A percentile compares a stretch with the other conserved stretches of the same genome.
Conservation (phyloP, 768 basidiomycete genomes). For the Sistotremastrum suecicum region DNA sequence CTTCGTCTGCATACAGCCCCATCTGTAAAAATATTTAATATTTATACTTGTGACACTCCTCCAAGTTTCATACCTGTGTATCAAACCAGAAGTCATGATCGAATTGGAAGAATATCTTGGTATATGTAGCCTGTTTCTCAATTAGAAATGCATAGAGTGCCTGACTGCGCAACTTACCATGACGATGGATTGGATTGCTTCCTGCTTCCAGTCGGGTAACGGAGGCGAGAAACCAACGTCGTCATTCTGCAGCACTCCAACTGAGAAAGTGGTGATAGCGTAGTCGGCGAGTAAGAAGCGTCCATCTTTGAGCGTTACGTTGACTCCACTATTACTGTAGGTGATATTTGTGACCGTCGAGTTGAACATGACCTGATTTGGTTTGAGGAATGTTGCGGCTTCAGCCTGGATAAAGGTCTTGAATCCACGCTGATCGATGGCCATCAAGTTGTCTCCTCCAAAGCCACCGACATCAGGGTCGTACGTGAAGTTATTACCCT, state of each 20-base stretch:
- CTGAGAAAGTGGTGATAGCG: constrained; percentile 52
- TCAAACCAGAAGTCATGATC: constrained; percentile 45
- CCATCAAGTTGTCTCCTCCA: constrained; percentile 37
- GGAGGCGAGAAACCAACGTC: constrained; percentile 43
- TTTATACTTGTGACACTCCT: constrained; percentile 4
- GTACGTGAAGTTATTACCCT: constrained; percentile 55
- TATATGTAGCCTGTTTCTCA: constrained; percentile 35
- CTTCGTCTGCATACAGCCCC: constrained; percentile 40
- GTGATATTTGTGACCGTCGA: constrained; percentile 33
- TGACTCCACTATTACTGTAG: constrained; percentile 31
- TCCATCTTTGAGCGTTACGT: constrained; percentile 32
- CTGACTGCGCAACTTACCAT: constrained; percentile 28
- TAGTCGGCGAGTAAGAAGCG: constrained; percentile 34
- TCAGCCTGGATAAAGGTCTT: constrained; percentile 41
- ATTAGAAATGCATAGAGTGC: neutral
- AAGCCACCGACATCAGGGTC: constrained; percentile 40
- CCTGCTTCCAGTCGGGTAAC: constrained; percentile 46
- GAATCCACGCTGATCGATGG: constrained; percentile 51
- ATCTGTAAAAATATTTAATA: constrained; percentile 29
- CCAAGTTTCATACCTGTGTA: constrained; percentile 20
- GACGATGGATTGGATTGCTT: constrained; percentile 45
- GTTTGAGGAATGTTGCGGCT: constrained; percentile 37
- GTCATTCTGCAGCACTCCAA: constrained; percentile 53
- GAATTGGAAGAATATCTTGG: constrained; percentile 57
- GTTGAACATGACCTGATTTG: constrained; percentile 33